These are phyloP conservation scores for Aureobasidium subglaciale DNA, from an alignment of 2,329 filamentous ascomycete species.

Conservation along the genomic window DNA sequence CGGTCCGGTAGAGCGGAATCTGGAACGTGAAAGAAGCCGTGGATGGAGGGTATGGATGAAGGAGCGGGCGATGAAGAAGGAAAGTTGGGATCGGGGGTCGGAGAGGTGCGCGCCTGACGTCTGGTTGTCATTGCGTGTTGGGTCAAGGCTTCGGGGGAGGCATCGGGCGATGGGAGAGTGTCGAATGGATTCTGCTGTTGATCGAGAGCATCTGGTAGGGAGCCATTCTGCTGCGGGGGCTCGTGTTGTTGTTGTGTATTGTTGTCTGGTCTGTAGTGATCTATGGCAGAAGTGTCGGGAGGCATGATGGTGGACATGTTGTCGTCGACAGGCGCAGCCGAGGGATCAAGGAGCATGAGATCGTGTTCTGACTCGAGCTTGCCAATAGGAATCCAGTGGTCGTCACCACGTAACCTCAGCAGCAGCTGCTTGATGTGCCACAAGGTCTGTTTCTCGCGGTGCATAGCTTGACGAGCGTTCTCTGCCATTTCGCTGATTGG, in stretches of 20 bases:
- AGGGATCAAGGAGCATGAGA: slow-evolving; percentile 28
- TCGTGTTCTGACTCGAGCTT: slow-evolving; percentile 46
- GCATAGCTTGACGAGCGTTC: slow-evolving; percentile 63
- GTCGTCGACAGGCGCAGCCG: neutral
- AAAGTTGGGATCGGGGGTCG: slow-evolving; percentile 24
- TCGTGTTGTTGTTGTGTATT: neutral
- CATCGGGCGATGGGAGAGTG: slow-evolving; percentile 6
- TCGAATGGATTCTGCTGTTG: neutral
- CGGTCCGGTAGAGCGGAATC: slow-evolving; percentile 56
- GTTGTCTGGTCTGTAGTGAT: slow-evolving; percentile 12
- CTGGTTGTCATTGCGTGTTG: slow-evolving; percentile 50
- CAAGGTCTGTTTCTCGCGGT: slow-evolving; percentile 65
- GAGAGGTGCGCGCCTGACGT: slow-evolving; percentile 43
- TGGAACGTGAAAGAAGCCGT: slow-evolving; percentile 68
- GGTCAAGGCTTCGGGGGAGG: slow-evolving; percentile 3
- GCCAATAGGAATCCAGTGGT: slow-evolving; percentile 55
- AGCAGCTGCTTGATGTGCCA: slow-evolving; percentile 69
- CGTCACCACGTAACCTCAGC: slow-evolving; percentile 67
- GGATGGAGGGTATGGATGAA: slow-evolving; percentile 51
- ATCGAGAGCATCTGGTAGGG: slow-evolving; percentile 3
- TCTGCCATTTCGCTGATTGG: slow-evolving; percentile 64
- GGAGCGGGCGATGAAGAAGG: slow-evolving; percentile 38
- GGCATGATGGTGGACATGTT: neutral
- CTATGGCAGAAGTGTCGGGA: neutral
- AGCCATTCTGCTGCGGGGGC: neutral